Evolutionary conservation across 345 rosid species (phyloP), one percentile per base, ranked within the genome.

Genomic region (Pugionium cornutum): DNA sequence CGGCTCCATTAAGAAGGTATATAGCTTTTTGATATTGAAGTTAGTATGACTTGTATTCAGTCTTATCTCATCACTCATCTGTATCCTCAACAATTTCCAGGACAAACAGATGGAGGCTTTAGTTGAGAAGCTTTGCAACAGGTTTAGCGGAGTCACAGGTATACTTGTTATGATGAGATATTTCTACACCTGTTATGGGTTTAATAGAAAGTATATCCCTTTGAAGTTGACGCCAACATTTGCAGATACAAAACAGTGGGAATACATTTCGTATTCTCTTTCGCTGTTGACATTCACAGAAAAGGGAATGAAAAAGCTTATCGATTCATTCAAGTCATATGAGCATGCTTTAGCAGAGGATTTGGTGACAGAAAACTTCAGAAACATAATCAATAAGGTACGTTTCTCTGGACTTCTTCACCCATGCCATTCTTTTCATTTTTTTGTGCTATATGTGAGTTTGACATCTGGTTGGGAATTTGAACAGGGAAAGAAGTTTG

Each of bases 61-160:
- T 58, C 60, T 45, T 41, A 56, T 40, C 32, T 40, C 30, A 66
- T 73, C 50, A 29, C 44, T 52, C 62, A 44, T 44, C 26, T 52
- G 11, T 37, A 27, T 61, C 40, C 35, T 53, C 31, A 40, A 52
- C 63, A 10, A 41, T 76, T 41, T 75, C 58, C 77, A 94, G 97
- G 99, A 94, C 70, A 94, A 84, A 79, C 99, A 94, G 77, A 90
- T 94, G 97, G 99, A 94, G 62, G 78, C 96, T 64, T 92, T 94
- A 65, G 95, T 94, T 72, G 99, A 88, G 79, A 94, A 94, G 79
- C 99, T 90, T 52, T 94, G 99, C 89, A 86, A 94, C 68, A 82
- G 99, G 81, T 88, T 94, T 74, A 75, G 81, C 55, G 99, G 99
- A 59, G 91, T 84, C 73, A 82, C 91, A 79, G 97, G 99, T 88